A percentile compares a stretch with the other conserved stretches of the same genome.
These are phyloP conservation scores for Pseudocercospora eumusae DNA, from an alignment of 2,329 filamentous ascomycete genomes.

Conservation along the genomic window DNA sequence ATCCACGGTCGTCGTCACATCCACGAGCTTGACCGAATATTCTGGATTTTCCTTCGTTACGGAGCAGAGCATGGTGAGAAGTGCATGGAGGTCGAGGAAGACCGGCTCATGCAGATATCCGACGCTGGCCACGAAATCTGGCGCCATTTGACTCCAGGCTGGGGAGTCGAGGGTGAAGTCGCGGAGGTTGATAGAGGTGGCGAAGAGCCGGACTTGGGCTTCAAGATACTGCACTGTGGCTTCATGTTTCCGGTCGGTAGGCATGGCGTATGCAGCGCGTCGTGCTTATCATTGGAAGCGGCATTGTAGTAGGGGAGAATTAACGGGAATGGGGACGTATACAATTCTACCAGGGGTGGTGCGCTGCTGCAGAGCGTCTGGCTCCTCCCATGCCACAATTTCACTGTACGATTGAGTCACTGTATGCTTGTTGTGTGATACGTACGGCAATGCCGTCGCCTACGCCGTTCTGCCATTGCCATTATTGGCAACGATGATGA, in stretches of 20 bases:
- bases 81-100: background rate
- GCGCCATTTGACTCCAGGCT: slow-evolving; percentile 8
- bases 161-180: slow-evolving; percentile 2
- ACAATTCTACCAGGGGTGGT: background rate
- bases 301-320: background rate
- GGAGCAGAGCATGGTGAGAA: slow-evolving; percentile 4
- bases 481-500: background rate
- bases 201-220: slow-evolving; percentile 2
- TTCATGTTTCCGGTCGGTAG: background rate
- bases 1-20: slow-evolving; percentile 7
- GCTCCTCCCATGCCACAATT: background rate
- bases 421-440: background rate
- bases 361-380: background rate
- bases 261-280: background rate
- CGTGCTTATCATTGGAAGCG: background rate
- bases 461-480: background rate
- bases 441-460: background rate
- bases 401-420: background rate
- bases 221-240: background rate
- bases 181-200: slow-evolving; percentile 1
- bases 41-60: slow-evolving; percentile 11
- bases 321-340: background rate
- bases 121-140: background rate
- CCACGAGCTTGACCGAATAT: slow-evolving; percentile 8
- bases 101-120: background rate